Evolutionary conservation across 2,329 filamentous ascomycete genomes (phyloP), one percentile per base, ranked within the genome.

Genomic region (Cyphellophora europaea): DNA sequence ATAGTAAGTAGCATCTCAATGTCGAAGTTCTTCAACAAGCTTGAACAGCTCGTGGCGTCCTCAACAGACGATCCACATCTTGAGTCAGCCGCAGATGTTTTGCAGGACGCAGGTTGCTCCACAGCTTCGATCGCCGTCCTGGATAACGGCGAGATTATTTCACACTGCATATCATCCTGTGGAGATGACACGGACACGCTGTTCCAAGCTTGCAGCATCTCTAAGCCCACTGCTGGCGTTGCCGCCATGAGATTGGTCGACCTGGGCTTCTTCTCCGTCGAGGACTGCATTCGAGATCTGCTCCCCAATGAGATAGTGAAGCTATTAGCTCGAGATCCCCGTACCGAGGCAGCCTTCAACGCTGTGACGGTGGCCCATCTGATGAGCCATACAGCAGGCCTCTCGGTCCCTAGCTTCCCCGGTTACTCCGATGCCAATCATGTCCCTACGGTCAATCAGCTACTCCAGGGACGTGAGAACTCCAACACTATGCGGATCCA

Each of bases 131-230:
- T 32, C 16, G 30, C 30, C 8, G 15, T 32, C 30, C 16, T 32
- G 13, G 15, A 32, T 16, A 6, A 32, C 19, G 30, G 30, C 14
- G 30, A 32, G 18, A 32, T 32, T 6, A 15, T 16, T n/a, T 32
- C 30, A n/a, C 16, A 32, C 30, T 16, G 18, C 30, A 14, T 32
- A 14, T 32, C 30, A 5, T 15, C 12, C 30, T 11, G 14, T 18
- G 30, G 30, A 15, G 30, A 32, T 18, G 30, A 32, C 16, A 14
- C 30, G 12, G 30, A 32, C 11, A 32, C 30, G 12, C 13, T 32
- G 12, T 32, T 32, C 30, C 30, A 32, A 32, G 30, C 30, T 15
- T 32, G 30, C 30, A 15, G 12, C 16, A 32, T 32, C 16, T 32
- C 30, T 5, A 32, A 32, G 18, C 13, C 18, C 12, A 19, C 18